Percentiles rank a stretch among this genome's conserved stretches.
Conservation (phyloP, 2,329 filamentous ascomycete species). For the Fusarium newnesense region DNA sequence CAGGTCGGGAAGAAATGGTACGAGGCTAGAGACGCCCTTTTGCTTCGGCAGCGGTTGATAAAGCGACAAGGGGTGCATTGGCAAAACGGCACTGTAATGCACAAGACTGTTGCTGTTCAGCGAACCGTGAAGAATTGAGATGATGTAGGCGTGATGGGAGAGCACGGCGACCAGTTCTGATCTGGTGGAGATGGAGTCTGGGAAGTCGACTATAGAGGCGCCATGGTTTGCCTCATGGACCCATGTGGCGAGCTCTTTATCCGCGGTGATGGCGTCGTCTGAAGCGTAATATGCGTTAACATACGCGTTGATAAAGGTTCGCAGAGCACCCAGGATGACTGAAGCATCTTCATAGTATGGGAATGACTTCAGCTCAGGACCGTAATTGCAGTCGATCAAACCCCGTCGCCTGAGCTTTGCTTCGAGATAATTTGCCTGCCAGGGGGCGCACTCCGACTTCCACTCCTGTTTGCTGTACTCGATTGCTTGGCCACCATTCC, state of each 20-base stretch:
- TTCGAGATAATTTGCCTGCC: not conserved
- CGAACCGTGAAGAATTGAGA: not conserved
- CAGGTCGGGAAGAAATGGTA: not conserved
- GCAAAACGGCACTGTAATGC: not conserved
- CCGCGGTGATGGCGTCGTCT: not conserved
- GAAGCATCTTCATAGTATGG: not conserved
- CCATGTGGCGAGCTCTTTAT: not conserved
- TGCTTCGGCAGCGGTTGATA: not conserved
- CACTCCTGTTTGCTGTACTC: not conserved
- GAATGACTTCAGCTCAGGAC: not conserved
- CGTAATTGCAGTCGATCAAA: not conserved
- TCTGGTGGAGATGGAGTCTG: rapidly evolving
- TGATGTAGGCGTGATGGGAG: not conserved
- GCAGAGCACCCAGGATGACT: rapidly evolving
- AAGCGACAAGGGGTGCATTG: not conserved
- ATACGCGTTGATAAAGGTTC: not conserved
- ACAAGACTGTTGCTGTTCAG: not conserved
- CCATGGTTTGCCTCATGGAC: not conserved
- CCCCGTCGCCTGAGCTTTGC: not conserved
- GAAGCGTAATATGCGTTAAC: not conserved
- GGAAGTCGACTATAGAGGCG: not conserved
- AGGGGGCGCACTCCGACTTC: not conserved
- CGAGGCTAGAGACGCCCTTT: not conserved
- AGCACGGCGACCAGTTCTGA: rapidly evolving
- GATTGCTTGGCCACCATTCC: not conserved